These are phyloP conservation scores for Phytophthora hibernalis DNA, from an alignment of 352 stramenopile species.

Conservation along the genomic window DNA sequence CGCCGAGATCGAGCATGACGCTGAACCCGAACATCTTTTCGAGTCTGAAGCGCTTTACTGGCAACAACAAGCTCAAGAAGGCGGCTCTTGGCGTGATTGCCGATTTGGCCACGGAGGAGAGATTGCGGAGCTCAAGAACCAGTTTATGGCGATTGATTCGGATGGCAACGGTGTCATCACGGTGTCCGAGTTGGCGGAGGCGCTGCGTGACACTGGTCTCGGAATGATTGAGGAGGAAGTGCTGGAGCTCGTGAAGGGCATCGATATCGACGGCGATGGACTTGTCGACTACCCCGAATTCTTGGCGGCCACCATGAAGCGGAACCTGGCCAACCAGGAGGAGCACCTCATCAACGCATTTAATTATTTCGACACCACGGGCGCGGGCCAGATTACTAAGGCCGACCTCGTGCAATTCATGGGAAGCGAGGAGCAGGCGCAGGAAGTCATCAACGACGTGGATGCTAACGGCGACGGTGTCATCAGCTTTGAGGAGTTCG, in stretches of 20 bases:
- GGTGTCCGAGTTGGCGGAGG: constrained; percentile 85
- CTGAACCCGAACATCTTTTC: constrained; percentile 88
- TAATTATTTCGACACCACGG: constrained; percentile 92
- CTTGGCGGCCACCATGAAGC: constrained; percentile 92
- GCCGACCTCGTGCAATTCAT: constrained; percentile 93
- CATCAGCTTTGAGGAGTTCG: constrained; percentile 95
- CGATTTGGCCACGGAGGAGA: constrained; percentile 85
- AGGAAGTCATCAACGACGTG: constrained; percentile 93
- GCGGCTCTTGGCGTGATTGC: constrained; percentile 87
- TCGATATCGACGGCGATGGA: constrained; percentile 91
- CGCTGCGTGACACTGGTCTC: constrained; percentile 82
- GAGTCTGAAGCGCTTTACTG: constrained; percentile 88
- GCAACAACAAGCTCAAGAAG: constrained; percentile 93
- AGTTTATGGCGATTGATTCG: constrained; percentile 88
- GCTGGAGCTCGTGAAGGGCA: constrained; percentile 85
- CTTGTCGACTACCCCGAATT: constrained; percentile 93
- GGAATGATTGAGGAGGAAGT: constrained; percentile 92
- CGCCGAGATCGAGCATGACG: constrained; percentile 75
- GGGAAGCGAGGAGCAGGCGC: constrained; percentile 91
- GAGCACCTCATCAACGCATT: constrained; percentile 91
- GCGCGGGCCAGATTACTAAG: constrained; percentile 87
- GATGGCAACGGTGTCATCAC: constrained; percentile 92
- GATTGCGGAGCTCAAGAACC: constrained; percentile 87
- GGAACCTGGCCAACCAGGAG: constrained; percentile 86
- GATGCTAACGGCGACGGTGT: constrained; percentile 91